These are phyloP conservation scores for Fusarium sp. DNA, from an alignment of 2,329 filamentous ascomycete genomes.

Conservation along the genomic window DNA sequence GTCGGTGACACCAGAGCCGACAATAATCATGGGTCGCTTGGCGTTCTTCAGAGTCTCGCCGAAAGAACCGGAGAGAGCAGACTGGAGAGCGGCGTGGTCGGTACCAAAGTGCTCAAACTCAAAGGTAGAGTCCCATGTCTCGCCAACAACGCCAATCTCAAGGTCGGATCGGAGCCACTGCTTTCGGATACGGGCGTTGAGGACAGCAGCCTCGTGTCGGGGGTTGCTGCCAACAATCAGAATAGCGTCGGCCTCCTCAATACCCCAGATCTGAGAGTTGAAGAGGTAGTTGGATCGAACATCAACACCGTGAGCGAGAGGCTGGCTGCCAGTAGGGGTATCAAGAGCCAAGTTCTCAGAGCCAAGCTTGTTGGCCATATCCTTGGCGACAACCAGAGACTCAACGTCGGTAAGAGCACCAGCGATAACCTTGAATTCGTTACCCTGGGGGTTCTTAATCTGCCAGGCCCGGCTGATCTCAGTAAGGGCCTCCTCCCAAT, in stretches of 20 bases:
- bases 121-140: slow-evolving; percentile 93
- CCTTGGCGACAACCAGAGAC: slow-evolving; percentile 95
- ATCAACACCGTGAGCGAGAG: slow-evolving; percentile 91
- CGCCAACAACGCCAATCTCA: slow-evolving; percentile 89
- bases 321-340: slow-evolving; percentile 83
- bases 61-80: slow-evolving; percentile 84
- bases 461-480: slow-evolving; percentile 86
- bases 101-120: slow-evolving; percentile 91
- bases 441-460: slow-evolving; percentile 81
- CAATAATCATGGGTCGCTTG: slow-evolving; percentile 95
- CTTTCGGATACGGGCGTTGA: slow-evolving; percentile 97
- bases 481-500: slow-evolving; percentile 94
- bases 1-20: slow-evolving; percentile 92
- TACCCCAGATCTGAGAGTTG: slow-evolving; percentile 93
- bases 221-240: slow-evolving; percentile 96
- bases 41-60: slow-evolving; percentile 91
- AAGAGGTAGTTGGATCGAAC: slow-evolving; percentile 95
- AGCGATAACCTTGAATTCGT: slow-evolving; percentile 96
- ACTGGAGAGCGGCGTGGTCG: slow-evolving; percentile 83
- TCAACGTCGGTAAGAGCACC: slow-evolving; percentile 93
- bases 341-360: slow-evolving; percentile 97
- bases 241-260: slow-evolving; percentile 92
- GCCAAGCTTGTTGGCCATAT: slow-evolving; percentile 93
- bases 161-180: slow-evolving; percentile 97
- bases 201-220: slow-evolving; percentile 90